Conservation (phyloP, 352 stramenopile genomes). For the Phytopythium ostracodes region DNA sequence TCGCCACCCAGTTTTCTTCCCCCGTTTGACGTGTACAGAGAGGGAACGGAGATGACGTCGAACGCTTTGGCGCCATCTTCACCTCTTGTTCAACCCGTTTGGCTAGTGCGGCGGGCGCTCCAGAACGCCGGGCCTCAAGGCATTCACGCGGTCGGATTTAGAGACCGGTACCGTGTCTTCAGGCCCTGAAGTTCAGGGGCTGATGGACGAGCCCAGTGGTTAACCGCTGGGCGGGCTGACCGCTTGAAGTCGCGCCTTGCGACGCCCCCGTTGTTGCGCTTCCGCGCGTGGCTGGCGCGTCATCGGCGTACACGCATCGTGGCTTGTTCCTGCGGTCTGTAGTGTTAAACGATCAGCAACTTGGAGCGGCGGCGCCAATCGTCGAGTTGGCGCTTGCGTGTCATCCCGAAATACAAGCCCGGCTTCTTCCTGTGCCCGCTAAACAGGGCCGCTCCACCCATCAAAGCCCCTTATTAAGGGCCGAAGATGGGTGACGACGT, state of each 20-base stretch:
- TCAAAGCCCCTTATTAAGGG: conserved; percentile 5
- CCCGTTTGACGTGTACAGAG: conserved; percentile 6
- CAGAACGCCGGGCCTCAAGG: not conserved
- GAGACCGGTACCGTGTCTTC: no score
- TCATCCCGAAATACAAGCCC: conserved; percentile 10
- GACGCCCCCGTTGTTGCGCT: conserved; percentile 17
- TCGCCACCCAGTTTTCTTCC: not conserved
- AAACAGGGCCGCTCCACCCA: conserved; percentile 4
- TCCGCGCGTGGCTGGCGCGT: conserved; percentile 12
- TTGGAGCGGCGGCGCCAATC: not conserved
- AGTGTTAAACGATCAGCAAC: conserved; percentile 1
- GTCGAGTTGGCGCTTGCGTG: conserved; percentile 8
- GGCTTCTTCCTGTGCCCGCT: not conserved
- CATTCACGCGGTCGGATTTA: not conserved
- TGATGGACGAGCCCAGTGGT: no score
- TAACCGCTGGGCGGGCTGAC: not conserved
- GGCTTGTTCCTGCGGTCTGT: not conserved
- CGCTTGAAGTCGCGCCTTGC: not conserved
- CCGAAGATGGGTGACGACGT: not conserved
- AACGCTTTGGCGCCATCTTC: not conserved
- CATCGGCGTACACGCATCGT: conserved; percentile 29
- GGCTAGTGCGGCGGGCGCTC: not conserved
- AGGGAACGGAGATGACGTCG: conserved; percentile 2
- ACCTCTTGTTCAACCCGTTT: not conserved
- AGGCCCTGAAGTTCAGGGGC: no score